Percentiles rank a stretch among this genome's conserved stretches.
These are phyloP conservation scores for Lactuca saligna DNA, from an alignment of 129 eudicot species.

Conservation along the genomic window DNA sequence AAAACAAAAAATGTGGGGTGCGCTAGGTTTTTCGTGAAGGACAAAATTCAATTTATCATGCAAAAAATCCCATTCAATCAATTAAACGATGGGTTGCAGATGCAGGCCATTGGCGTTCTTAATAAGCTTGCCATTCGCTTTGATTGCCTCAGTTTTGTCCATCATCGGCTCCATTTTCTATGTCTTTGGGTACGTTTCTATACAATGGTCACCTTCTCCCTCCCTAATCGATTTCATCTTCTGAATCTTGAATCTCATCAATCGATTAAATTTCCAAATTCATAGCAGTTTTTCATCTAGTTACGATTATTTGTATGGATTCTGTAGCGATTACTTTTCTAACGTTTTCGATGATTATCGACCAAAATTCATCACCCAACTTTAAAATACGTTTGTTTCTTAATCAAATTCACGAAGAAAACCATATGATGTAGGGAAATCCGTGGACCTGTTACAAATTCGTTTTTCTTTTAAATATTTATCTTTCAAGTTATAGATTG, in stretches of 20 bases:
- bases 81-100: conserved; percentile 38
- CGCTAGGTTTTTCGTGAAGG: conserved; percentile 10
- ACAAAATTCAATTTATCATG: conserved; percentile 5
- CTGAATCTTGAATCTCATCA: background rate
- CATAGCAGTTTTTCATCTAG: background rate
- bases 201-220: background rate
- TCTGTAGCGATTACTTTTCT: background rate
- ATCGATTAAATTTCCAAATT: background rate
- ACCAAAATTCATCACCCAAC: background rate
- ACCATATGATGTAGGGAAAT: background rate
- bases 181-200: conserved; percentile 43
- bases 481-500: background rate
- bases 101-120: conserved; percentile 62
- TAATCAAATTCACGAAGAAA: no score
- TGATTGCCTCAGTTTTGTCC: conserved; percentile 39
- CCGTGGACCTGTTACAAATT: background rate
- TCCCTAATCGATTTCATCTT: background rate
- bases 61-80: conserved; percentile 7
- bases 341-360: background rate
- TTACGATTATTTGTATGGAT: background rate
- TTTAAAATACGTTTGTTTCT: no score
- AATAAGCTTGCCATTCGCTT: conserved; percentile 56
- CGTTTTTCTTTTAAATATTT: background rate
- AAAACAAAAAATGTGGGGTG: background rate
- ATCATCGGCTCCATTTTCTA: conserved; percentile 43